Evolutionary conservation across 352 stramenopile species (phyloP).

Genomic region (Achlya hypogyna): DNA sequence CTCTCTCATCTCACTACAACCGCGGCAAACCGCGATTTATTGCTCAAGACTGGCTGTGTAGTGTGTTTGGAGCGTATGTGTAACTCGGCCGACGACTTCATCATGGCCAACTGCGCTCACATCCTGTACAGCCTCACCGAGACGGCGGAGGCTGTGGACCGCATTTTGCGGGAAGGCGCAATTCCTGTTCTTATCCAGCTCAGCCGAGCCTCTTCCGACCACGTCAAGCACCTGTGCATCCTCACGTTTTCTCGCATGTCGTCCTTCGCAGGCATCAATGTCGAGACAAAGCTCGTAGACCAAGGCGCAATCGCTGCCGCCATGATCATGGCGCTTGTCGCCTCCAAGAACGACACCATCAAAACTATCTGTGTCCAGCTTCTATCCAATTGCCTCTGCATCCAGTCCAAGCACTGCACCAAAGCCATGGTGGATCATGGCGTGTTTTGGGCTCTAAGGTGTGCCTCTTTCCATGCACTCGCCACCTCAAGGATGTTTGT

Average conservation of each 20-base stretch:
- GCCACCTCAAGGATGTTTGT: background rate
- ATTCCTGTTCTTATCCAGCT: constrained; percentile 68
- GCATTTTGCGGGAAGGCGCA: constrained; percentile 56
- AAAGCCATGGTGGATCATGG: constrained; percentile 59
- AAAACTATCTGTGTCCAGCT: constrained; percentile 66
- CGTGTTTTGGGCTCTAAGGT: constrained; percentile 65
- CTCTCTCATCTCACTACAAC: constrained; percentile 50
- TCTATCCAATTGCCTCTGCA: constrained; percentile 61
- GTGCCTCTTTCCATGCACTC: background rate
- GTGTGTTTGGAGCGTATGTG: constrained; percentile 45
- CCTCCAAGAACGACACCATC: constrained; percentile 40
- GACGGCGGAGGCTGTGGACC: constrained; percentile 57
- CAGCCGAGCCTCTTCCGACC: constrained; percentile 34
- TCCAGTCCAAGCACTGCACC: constrained; percentile 41
- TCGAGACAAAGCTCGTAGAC: constrained; percentile 42
- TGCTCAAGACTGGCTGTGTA: constrained; percentile 38
- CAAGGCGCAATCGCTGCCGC: constrained; percentile 58
- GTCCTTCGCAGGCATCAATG: constrained; percentile 49
- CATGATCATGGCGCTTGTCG: constrained; percentile 64
- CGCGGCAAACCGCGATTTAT: constrained; percentile 39
- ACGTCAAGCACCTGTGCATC: constrained; percentile 61
- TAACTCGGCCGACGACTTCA: constrained; percentile 34
- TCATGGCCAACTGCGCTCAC: constrained; percentile 59
- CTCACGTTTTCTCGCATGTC: constrained; percentile 59
- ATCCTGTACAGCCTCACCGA: constrained; percentile 57